Conservation (phyloP, 2,329 filamentous ascomycete species). For the Boeremia exigua region DNA sequence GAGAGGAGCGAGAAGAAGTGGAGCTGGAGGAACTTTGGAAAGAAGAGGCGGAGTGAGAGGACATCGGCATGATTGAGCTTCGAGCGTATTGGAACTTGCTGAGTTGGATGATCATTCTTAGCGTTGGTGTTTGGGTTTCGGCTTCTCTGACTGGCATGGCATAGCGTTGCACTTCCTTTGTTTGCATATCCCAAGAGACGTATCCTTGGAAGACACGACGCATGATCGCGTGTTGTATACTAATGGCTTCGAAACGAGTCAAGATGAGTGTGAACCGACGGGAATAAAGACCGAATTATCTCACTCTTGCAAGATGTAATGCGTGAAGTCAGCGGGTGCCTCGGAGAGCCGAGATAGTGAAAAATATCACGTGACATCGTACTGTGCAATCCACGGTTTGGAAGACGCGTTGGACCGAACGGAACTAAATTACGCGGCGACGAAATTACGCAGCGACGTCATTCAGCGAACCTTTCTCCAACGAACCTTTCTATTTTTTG, state of each 20-base stretch:
- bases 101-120: slow-evolving; percentile 5
- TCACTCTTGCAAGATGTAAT: not conserved
- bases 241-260: slow-evolving; percentile 2
- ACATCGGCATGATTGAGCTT: slow-evolving; percentile 7
- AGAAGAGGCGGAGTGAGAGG: slow-evolving; percentile 25
- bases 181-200: slow-evolving; percentile 7
- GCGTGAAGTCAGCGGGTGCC: not conserved
- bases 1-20: slow-evolving; percentile 24
- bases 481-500: no score
- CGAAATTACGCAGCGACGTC: no score
- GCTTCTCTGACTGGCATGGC: slow-evolving; percentile 15
- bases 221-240: slow-evolving; percentile 18
- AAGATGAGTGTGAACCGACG: not conserved
- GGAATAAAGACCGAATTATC: slow-evolving; percentile 1
- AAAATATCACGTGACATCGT: not conserved
- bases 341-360: slow-evolving; percentile 11
- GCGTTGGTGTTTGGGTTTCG: slow-evolving; percentile 18
- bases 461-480: no score
- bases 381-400: no score
- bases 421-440: no score
- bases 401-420: no score
- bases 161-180: slow-evolving; percentile 16
- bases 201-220: slow-evolving; percentile 16
- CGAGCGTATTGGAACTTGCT: not conserved
- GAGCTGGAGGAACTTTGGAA: slow-evolving; percentile 31